Evolutionary conservation across 805 yeast genomes (phyloP), one percentile per base, ranked within the genome.

Genomic region (Phaffomyces opuntiae): DNA sequence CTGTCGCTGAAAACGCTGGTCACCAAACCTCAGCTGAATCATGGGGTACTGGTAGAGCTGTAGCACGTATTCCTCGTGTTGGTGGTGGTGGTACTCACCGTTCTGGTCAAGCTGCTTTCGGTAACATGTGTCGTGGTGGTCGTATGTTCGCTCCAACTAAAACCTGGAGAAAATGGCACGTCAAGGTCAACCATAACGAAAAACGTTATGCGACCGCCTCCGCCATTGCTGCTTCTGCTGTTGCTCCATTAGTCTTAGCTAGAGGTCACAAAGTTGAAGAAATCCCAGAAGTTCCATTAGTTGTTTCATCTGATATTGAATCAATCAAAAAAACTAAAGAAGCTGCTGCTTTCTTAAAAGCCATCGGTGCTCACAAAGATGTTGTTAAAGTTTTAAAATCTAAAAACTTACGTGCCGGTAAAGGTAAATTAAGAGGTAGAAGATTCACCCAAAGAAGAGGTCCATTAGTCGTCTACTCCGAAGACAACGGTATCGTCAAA

Each of bases 11-110:
- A 73, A 87, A 89, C 79, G 99, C 99, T 69, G 99, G 99, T 80
- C 96, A 88, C 84, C 98, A 93, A 81, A 90, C 97, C 77, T 91
- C 98, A 57, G 99, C 99, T 73, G 97, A 89, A 80, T 93, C 99
- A 58, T 93, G 99, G 99, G 99, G 99, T 89, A 93, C 99, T 66
- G 99, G 99, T 83, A 90, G 99, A 82, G 99, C 99, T 77, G 96
- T 93, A 70, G 98, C 99, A 79, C 91, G 99, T 83, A 91, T 93
- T 75, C 99, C 99, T 81, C 90, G 99, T 84, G 98, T 93, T 72
- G 96, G 96, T 78, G 99, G 99, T 81, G 90, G 96, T 73, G 99
- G 99, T 87, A 93, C 99, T 74, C 96, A 89, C 95, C 90, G 99
- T 80, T 80, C 98, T 60, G 99, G 99, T 75, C 99, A 93, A 79